Evolutionary conservation across 2,329 filamentous ascomycete species (phyloP), one percentile per base, ranked within the genome.

Genomic region (Xylariaceae sp.): DNA sequence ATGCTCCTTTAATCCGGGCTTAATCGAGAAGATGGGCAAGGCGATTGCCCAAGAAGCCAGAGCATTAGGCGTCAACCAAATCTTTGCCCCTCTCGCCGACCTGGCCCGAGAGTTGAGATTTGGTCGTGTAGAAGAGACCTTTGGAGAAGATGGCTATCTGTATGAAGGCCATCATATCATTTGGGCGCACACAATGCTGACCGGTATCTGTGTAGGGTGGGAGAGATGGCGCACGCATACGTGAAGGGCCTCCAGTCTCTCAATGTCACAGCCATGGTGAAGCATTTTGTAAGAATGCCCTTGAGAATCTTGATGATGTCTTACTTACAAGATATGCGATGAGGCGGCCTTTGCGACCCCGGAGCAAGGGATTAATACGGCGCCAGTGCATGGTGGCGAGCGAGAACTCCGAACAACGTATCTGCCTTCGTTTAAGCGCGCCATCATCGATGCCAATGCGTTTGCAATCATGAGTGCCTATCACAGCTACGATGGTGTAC

Each of bases 391-490:
- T 64, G 79, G 79, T 9, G 79, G 81, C 49, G 79, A 81, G 61
- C 72, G 80, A 50, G 77, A 81, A 66, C 79, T 84, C 3, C 76
- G 82, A 39, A 82, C 78, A 39, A 84, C 81, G 2, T 80, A 79
- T 61, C 73, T 87, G 3, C 83, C 82, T 2, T 68, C 83, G 0
- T 89, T 88, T 73, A 88, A 88, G 71, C 80, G 85, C 13, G 81
- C 87, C 10, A 90, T 91, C 61, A 82, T 90, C 39, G 88, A 90
- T 67, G 86, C 76, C 8, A 85, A 82, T 9, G 88, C 86, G 1
- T 86, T 80, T 68, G 80, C 82, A 47, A 82, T 90, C 65, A 92
- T 92, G 89, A 84, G 85, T 35, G 83, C 88, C 0, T 92, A 92
- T 68, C 84, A 89, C 68, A 85, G 85, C 56, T 89, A 90, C 63